Evolutionary conservation across 2,329 filamentous ascomycete species (phyloP), one percentile per base, ranked within the genome.

Genomic region (Fonsecaea pedrosoi): DNA sequence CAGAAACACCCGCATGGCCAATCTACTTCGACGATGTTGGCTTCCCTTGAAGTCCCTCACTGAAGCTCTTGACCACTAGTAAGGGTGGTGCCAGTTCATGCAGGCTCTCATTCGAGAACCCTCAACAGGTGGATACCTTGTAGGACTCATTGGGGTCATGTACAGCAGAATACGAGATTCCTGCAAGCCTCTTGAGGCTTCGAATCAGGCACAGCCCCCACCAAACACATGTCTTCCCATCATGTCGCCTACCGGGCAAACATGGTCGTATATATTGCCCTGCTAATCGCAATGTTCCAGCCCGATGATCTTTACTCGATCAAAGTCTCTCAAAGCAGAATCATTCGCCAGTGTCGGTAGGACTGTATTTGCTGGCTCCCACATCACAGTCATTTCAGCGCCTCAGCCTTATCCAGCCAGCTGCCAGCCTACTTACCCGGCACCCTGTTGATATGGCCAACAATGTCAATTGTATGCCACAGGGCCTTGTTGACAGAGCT

Each of bases 381-480:
- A 48, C 15, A 48, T 12, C 42, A 21, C 40, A 4, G 42, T 18
- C n/a, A 18, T 21, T 48, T 21, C 42, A 48, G 42, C n/a, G 15
- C 42, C 5, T 48, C 42, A 21, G 42, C 42, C 42, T 48, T 48
- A 48, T 48, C 25, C 25, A 25, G 6, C 42, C 42, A 21, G 6
- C 42, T 48, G 21, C 25, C 25, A 25, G 6, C 42, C 42, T 48
- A 9, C 42, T 48, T 15, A 8, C 57, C 40, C 40, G 21, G 32
- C 32, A 12, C 21, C 13, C 25, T 35, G 9, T 12, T 18, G 42
- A 18, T 12, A 40, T 50, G 5, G 40, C 35, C 38, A 35, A 13
- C 37, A 48, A 42, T 35, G 12, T 60, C 57, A 48, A 48, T 9
- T 60, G 57, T 8, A 60, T 60, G 57, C 57, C 57, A 37, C 57